Percentiles rank a stretch among this genome's conserved stretches.
These are phyloP conservation scores for Salmacisia buchloeana DNA, from an alignment of 1,284 basidiomycete species.

Conservation along the genomic window DNA sequence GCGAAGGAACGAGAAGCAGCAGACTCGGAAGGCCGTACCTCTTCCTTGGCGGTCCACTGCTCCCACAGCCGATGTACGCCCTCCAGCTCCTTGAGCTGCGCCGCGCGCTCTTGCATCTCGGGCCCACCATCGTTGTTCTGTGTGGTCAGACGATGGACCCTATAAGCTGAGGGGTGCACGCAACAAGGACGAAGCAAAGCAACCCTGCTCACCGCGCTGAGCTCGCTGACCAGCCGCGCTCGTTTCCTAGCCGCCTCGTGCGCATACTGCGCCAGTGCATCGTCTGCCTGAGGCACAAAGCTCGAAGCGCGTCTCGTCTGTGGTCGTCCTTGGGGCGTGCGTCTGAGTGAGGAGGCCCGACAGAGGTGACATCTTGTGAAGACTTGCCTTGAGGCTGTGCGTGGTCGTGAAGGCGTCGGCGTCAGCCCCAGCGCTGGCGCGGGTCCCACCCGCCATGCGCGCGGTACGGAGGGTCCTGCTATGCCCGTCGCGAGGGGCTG, in stretches of 20 bases:
- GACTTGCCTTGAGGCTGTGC: no score
- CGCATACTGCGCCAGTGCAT: background rate
- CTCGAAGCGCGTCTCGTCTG: no score
- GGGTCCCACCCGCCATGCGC: no score
- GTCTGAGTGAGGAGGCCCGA: no score
- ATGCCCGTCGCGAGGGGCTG: no score
- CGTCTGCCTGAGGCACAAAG: background rate
- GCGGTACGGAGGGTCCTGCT: no score
- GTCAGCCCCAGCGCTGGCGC: no score
- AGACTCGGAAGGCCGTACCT: slow-evolving; percentile 18
- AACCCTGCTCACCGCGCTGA: background rate
- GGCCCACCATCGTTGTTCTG: background rate
- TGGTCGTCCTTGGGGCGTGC: no score
- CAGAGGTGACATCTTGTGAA: no score
- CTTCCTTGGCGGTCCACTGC: slow-evolving; percentile 54
- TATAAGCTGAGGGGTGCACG: no score
- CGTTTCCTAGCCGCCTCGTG: background rate
- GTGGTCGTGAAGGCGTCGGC: no score
- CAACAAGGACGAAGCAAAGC: no score
- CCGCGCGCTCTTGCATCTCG: background rate
- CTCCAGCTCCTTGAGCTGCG: slow-evolving; percentile 57
- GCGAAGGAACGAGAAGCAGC: slow-evolving; percentile 22
- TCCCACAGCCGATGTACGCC: slow-evolving; percentile 58
- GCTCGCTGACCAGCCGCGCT: background rate
- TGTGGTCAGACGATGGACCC: background rate